Conservation (phyloP, 202 grass and related monocot genomes). For the Miscanthus sacchariflorus region DNA sequence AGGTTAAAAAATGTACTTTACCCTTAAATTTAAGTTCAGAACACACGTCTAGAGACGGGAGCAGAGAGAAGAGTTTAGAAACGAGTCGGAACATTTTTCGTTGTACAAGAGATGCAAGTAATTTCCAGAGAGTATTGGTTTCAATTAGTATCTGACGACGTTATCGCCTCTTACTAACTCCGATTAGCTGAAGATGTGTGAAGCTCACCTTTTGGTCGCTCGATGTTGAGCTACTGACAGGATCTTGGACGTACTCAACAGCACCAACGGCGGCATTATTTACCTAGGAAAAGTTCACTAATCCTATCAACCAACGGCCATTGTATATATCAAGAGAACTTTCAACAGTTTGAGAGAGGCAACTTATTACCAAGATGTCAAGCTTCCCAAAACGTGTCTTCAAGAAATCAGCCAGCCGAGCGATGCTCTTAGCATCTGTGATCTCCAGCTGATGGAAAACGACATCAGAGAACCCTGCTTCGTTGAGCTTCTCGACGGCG, state of each 20-base stretch:
- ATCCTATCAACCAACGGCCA: neutral
- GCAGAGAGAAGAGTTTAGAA: too few species aligned
- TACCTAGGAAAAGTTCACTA: constrained; percentile 33
- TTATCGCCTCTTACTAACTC: too few species aligned
- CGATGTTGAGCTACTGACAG: too few species aligned
- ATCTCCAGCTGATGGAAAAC: neutral
- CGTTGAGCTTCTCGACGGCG: constrained; percentile 39
- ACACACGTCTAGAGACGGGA: too few species aligned
- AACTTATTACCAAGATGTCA: constrained; percentile 42
- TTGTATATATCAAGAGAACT: neutral
- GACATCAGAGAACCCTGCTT: constrained; percentile 15
- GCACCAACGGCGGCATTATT: constrained; percentile 57
- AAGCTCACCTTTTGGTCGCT: neutral
- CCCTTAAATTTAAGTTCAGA: neutral
- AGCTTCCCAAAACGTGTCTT: constrained; percentile 48
- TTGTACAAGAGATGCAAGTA: too few species aligned
- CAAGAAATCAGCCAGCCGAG: constrained; percentile 43
- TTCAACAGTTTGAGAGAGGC: neutral
- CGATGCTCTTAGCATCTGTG: constrained; percentile 46
- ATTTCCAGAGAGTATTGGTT: too few species aligned
- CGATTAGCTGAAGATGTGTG: neutral
- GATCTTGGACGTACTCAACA: neutral
- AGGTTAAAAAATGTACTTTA: neutral
- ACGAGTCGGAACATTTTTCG: neutral
- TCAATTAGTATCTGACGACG: too few species aligned